Conservation (phyloP, 2,329 filamentous ascomycete genomes). For the Exophiala aquamarina region DNA sequence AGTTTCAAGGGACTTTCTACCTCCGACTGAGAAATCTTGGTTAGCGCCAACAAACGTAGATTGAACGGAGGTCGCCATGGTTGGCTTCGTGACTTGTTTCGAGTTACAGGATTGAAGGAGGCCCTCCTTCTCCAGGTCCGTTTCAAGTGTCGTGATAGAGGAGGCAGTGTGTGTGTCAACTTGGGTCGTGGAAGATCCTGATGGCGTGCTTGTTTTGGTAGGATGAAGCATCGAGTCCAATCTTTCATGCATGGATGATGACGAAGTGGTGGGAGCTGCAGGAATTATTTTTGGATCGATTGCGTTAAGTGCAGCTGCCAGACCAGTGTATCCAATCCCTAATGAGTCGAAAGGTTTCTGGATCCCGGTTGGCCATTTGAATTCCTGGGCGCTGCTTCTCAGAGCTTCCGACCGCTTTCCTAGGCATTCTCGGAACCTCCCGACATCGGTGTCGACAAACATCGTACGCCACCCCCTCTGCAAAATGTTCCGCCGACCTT, state of each 20-base stretch:
- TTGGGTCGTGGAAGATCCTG: constrained; percentile 21
- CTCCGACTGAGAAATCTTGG: constrained; percentile 7
- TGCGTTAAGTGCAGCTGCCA: constrained; percentile 63
- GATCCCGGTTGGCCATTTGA: constrained; percentile 64
- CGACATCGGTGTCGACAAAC: constrained; percentile 62
- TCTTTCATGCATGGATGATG: no score
- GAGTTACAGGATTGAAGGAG: no score
- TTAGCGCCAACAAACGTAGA: no score
- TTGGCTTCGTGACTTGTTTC: no score
- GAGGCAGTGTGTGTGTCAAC: constrained; percentile 26
- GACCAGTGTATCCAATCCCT: constrained; percentile 66
- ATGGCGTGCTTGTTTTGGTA: constrained; percentile 10
- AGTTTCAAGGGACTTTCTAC: constrained; percentile 17
- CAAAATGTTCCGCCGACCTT: constrained; percentile 59
- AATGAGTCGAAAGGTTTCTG: constrained; percentile 60
- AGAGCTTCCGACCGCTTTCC: constrained; percentile 61
- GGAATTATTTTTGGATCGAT: constrained; percentile 33
- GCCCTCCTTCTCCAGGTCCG: constrained; percentile 10
- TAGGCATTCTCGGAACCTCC: constrained; percentile 59
- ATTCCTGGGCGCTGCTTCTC: constrained; percentile 63
- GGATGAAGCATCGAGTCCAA: constrained; percentile 27
- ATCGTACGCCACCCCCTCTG: constrained; percentile 63
- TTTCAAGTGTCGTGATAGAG: constrained; percentile 32
- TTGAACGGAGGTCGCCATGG: no score
- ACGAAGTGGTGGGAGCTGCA: no score